These are phyloP conservation scores for Ustilago sp. DNA, from an alignment of 1,284 basidiomycete species.

Conservation along the genomic window DNA sequence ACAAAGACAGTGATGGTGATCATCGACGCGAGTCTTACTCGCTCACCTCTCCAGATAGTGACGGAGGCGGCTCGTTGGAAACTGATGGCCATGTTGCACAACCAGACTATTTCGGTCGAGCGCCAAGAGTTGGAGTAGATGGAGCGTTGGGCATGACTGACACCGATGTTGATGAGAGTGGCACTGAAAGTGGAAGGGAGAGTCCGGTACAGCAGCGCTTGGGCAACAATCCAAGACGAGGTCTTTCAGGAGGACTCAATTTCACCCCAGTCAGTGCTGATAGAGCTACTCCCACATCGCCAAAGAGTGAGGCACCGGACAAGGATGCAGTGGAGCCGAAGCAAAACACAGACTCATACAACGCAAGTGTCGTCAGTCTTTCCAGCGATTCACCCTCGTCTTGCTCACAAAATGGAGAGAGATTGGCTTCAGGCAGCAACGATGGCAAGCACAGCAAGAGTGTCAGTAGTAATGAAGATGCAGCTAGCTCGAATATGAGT, in stretches of 20 bases:
- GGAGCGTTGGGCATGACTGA: slow-evolving; percentile 56
- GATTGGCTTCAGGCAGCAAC: not conserved
- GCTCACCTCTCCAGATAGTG: slow-evolving; percentile 25
- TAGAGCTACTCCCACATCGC: not conserved
- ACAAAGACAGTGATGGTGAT: slow-evolving; percentile 16
- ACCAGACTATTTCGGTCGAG: slow-evolving; percentile 44
- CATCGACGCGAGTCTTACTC: slow-evolving; percentile 2
- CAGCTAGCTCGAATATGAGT: slow-evolving; percentile 33
- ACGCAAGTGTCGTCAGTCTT: slow-evolving; percentile 34
- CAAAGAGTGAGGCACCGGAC: not conserved
- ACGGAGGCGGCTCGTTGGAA: slow-evolving; percentile 9
- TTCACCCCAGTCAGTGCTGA: slow-evolving; percentile 46
- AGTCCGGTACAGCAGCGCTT: slow-evolving; percentile 39
- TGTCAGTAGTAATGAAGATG: slow-evolving; percentile 14
- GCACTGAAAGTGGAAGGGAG: slow-evolving; percentile 53
- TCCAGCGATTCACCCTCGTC: slow-evolving; percentile 27
- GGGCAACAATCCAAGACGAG: slow-evolving; percentile 15
- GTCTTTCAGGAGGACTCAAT: slow-evolving; percentile 37
- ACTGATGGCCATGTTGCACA: slow-evolving; percentile 8
- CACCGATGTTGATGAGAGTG: slow-evolving; percentile 57
- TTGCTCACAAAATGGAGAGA: slow-evolving; percentile 11
- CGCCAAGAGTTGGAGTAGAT: slow-evolving; percentile 53
- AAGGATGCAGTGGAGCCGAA: not conserved
- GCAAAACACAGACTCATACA: slow-evolving; percentile 7
- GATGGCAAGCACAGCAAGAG: not conserved